Conservation (phyloP, 2,329 filamentous ascomycete species). For the Chaetomium sp. region DNA sequence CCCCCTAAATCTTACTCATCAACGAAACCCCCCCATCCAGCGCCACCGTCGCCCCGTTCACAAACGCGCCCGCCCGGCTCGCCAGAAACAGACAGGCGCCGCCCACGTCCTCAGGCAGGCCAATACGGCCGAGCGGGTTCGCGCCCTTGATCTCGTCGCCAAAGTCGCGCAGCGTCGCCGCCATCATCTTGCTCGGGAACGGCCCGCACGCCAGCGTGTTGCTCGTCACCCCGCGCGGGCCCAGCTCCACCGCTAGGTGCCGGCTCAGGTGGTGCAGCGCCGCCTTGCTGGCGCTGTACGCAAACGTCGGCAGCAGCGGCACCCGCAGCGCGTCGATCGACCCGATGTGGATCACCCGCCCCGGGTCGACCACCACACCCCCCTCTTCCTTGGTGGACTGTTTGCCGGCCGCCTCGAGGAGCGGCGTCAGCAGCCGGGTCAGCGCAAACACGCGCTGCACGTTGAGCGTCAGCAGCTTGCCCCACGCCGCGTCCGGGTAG, state of each 20-base stretch:
- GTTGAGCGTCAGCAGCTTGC: conserved; percentile 64
- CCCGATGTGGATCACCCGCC: conserved; percentile 66
- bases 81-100: conserved; percentile 71
- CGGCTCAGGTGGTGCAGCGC: conserved; percentile 65
- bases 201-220: conserved; percentile 74
- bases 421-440: conserved; percentile 61
- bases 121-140: conserved; percentile 69
- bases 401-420: conserved; percentile 54
- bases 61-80: conserved; percentile 66
- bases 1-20: conserved; percentile 48
- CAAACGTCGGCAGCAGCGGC: conserved; percentile 60
- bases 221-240: conserved; percentile 60
- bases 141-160: conserved; percentile 57
- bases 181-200: conserved; percentile 71
- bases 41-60: conserved; percentile 66
- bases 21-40: conserved; percentile 61
- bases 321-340: conserved; percentile 64
- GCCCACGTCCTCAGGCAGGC: conserved; percentile 67
- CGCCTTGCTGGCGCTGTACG: conserved; percentile 64
- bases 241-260: conserved; percentile 62
- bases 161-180: conserved; percentile 57
- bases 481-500: conserved; percentile 62
- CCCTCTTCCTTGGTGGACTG: background rate
- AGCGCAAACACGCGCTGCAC: conserved; percentile 69
- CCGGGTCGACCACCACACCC: conserved; percentile 47